Evolutionary conservation across 306 rosid species (phyloP), one percentile per base, ranked within the genome.

Genomic region (Luffa aegyptiaca): DNA sequence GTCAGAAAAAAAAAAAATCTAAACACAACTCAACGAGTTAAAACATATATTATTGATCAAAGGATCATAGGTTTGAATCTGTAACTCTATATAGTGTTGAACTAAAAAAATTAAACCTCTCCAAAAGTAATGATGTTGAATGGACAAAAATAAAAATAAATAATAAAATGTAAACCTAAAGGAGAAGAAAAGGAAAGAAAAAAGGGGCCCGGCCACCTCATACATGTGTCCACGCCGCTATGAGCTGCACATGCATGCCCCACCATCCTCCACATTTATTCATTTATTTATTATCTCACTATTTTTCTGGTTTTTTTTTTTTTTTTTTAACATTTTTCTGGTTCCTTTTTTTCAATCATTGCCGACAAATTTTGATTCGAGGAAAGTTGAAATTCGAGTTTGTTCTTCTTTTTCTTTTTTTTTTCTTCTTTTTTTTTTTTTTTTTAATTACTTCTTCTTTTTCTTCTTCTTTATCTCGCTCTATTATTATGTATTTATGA

Each of bases 221-320:
- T 44, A 56, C 76, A 70, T 70, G 76, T 44, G 76, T 70, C 56
- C 76, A 70, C 49, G 56, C 76, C 55, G 53, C 53, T 70, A 20
- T 70, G 76, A 44, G 56, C 76, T 70, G 56, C 76, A 14, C 69
- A 62, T 33, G 18, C 11, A 13, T 36, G 70, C 1, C 71, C 71
- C 51, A 65, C 51, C 49, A 66, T 8, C 37, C 76, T 45, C 56
- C 56, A 45, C 76, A n/a, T 70, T 68, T 70, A 70, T 44, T 70
- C 5, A 10, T 10, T 44, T 11, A 41, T 68, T 68, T 42, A 68
- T 68, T 68, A 41, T 17, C 0, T 39, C 73, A 5, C 9, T 16
- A 35, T 62, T 64, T 61, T 16, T 68, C 7, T 63, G 9, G 1
- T 8, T 9, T 2, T 5, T 53, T 53, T 42, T 16, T 52, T 16